Evolutionary conservation across 2,329 filamentous ascomycete species (phyloP), one percentile per base, ranked within the genome.

Genomic region (Arachnomyces sp.): DNA sequence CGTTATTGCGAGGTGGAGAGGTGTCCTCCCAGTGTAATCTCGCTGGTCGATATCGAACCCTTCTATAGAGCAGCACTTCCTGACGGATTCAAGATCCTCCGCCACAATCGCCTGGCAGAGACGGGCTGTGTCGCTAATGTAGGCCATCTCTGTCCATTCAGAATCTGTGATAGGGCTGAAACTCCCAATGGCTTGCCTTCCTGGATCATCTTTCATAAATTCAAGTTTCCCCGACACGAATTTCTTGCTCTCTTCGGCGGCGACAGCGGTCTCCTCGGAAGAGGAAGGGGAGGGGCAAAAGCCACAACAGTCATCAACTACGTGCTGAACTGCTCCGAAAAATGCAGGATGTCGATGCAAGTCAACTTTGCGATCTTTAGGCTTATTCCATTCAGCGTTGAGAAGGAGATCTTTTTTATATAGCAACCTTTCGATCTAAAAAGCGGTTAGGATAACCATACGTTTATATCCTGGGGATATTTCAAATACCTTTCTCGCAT

Each of bases 91-190:
- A 2, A 82, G 50, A 57, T 93, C 81, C 2, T 74, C 69, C 49
- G 88, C 79, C 3, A 89, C 77, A 42, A 94, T 93, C 1, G 84
- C 86, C 54, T 88, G 82, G 53, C 84, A 93, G 2, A 94, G 70
- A 12, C 75, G 71, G 29, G 77, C 79, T 1, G 84, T 89, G 49
- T 88, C 84, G 8, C 85, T 84, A 28, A 93, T 73, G 49, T 93
- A 94, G 0, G 86, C 85, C 85, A 93, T 92, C 48, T 89, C 47
- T 35, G 86, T 92, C 84, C 86, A 93, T 54, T 92, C 85, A 37
- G 85, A 73, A 31, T 86, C 79, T 0, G 82, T 89, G 29, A 90
- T 71, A 0, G 86, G 87, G 51, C 92, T 82, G 65, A 93, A 93
- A 31, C 72, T 77, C 17, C 78, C 78, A 49, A 82, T 79, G 29